Evolutionary conservation across 2,329 filamentous ascomycete species (phyloP), one percentile per base, ranked within the genome.

Genomic region (Lasiodiplodia citricola): DNA sequence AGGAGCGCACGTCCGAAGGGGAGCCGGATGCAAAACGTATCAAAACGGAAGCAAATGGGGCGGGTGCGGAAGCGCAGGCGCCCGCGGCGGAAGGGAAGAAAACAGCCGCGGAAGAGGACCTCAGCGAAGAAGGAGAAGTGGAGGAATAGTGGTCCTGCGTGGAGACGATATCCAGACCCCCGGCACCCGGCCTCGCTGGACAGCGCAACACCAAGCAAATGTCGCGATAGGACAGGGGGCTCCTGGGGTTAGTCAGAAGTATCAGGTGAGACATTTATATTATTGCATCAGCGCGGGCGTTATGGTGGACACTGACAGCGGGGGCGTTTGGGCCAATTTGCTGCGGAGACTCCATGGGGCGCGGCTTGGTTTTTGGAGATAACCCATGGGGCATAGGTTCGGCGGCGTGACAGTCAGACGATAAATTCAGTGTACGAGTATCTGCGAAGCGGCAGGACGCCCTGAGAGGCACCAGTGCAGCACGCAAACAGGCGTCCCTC

Each of bases 41-140:
- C 50, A 68, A 74, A 47, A 71, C 73, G 23, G 44, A 66, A 21
- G 23, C 38, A 31, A 68, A 68, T 21, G 58, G 67, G 54, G 52
- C 67, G 51, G 38, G 25, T 44, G 58, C 51, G 38, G 67, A 54
- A 50, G 52, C 63, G 56, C 64, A 65, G 54, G 56, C 37, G 23
- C 37, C 54, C 28, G 37, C 41, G 28, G 57, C 31, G 52, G 65
- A 55, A 67, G 56, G 56, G 50, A 68, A 70, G 66, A 68, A 25
- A 52, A 55, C 65, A 28, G 35, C 47, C 41, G 62, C 60, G 21
- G 69, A 67, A n/a, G 77, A 72, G 72, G 76, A 72, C 35, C 70
- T 72, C 11, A 83, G 82, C 66, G 83, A 84, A 72, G 83, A 84
- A 73, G 83, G 83, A 41, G 82, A 84, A 70, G 73, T 84, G 67